phyloP scores from a whole-genome alignment of 2,329 filamentous ascomycete species.

The Cytospora mali region DNA sequence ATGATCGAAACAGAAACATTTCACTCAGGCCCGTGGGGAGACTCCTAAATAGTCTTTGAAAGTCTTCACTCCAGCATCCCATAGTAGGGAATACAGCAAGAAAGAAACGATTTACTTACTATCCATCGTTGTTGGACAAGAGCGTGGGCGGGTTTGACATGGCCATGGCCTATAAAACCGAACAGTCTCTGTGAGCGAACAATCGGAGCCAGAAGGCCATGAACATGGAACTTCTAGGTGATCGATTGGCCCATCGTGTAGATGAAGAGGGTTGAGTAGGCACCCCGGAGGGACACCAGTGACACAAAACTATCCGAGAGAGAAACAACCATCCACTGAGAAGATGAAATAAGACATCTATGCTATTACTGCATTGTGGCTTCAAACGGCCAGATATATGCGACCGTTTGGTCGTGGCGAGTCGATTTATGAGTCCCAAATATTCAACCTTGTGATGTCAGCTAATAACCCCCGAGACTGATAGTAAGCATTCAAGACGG shows the following conservation, averaged over 20 bases:
- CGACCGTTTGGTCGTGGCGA: not conserved
- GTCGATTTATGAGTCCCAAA: not conserved
- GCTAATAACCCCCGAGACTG: not conserved
- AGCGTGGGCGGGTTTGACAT: not conserved
- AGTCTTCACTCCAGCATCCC: not conserved
- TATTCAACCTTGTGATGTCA: too few species aligned
- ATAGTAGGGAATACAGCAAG: not conserved
- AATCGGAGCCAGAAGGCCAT: not conserved
- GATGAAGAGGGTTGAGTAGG: not conserved
- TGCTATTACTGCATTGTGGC: not conserved
- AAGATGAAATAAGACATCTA: not conserved
- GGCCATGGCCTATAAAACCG: not conserved
- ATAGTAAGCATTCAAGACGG: not conserved
- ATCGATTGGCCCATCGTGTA: not conserved
- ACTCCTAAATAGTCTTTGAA: not conserved
- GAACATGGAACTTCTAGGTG: not conserved
- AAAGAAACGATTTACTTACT: not conserved
- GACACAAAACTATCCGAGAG: not conserved
- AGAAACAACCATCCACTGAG: not conserved
- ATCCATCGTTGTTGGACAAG: not conserved
- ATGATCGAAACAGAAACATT: not conserved
- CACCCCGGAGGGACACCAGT: not conserved
- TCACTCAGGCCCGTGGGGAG: not conserved
- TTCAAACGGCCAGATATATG: not conserved
- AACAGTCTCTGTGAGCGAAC: not conserved